Evolutionary conservation across 2,329 filamentous ascomycete genomes (phyloP), one percentile per base, ranked within the genome.

Genomic region (Aureobasidium lini): DNA sequence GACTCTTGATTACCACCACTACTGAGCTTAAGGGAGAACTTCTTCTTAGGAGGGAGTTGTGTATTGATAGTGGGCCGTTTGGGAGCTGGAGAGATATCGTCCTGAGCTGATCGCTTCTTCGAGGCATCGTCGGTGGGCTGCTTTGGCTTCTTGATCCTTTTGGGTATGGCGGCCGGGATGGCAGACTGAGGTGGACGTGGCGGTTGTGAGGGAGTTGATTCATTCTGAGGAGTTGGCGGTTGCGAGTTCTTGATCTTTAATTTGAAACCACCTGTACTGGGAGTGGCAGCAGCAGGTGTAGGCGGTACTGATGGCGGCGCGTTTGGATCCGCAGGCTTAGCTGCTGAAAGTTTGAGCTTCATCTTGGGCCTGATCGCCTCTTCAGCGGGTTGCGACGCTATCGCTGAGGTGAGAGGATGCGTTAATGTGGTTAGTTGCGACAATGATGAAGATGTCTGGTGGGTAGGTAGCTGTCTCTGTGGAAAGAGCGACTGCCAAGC

Each of bases 231-330:
- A 29, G 68, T 67, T 2, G 60, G 63, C 53, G 64, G 56, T 61
- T 60, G 37, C 50, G 62, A 60, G 57, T 44, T 48, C 61, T 73
- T 77, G 64, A 78, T 72, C 64, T 74, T 77, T 62, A 77, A 61
- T 69, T 73, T 57, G 66, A 52, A 44, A 40, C 48, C 40, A 32
- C 61, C 58, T 37, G 34, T 42, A 10, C 58, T 44, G 31, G 63
- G 58, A 34, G 64, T 70, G 1, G 65, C 62, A 13, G 69, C 64
- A 61, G 67, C 59, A 32, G 56, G 56, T 13, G 62, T 43, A 28
- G 54, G 56, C 11, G 62, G 47, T 5, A 60, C 60, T 40, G 61
- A 61, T 18, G 62, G 49, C 31, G 62, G 60, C 28, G 63, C 60
- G 32, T 59, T 56, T 5, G 53, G 54, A 6, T 59, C 47, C 40